Base-by-base conservation (phyloP, 768 basidiomycete genomes). In the Kwoniella mangroviensis region DNA sequence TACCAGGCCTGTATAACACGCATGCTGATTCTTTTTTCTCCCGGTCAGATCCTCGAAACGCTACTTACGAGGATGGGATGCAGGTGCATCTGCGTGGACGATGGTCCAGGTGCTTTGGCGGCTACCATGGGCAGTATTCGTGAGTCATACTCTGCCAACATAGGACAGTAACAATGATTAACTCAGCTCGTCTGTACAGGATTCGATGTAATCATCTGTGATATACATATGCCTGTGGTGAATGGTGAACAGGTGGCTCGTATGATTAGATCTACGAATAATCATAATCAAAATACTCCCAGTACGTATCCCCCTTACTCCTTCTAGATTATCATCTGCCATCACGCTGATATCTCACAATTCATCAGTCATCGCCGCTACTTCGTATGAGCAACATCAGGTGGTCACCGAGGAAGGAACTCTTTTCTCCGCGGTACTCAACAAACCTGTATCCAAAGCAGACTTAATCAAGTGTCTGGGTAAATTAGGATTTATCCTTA, bases 101-200 rank as follows among this genome's bases (percentile, higher is more conserved):
- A 98, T 84, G 97, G 97, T 9, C 93, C 95, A 4, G 94, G 97
- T 83, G 97, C 97, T 22, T 91, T 98, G 78, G 93, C 94, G 73
- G 93, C 98, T 60, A 94, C 95, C 2, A 94, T 97, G 89, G 93
- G 94, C 56, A 94, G 95, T 79, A 97, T 98, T 84, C 94, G 94
- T 97, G 81, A 85, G 93, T 88, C 40, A 67, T 22, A 10, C 41
- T 19, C 28, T 41, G 26, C 6, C 26, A 28, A 34, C 56, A 28
- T 24, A 6, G 54, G 12, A 7, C 34, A 34, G 34, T 34, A 34
- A 34, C 6, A 1, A 7, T 34, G 9, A 34, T 1, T 34, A 34
- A 34, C 34, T 6, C 9, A 34, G 70, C 60, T 21, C 1, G 13
- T 51, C 42, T 49, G 34, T 22, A 40, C 82, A 96, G 94, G 94